Evolutionary conservation across 2,329 filamentous ascomycete species (phyloP), one percentile per base, ranked within the genome.

Genomic region (Aspergillus sp.): DNA sequence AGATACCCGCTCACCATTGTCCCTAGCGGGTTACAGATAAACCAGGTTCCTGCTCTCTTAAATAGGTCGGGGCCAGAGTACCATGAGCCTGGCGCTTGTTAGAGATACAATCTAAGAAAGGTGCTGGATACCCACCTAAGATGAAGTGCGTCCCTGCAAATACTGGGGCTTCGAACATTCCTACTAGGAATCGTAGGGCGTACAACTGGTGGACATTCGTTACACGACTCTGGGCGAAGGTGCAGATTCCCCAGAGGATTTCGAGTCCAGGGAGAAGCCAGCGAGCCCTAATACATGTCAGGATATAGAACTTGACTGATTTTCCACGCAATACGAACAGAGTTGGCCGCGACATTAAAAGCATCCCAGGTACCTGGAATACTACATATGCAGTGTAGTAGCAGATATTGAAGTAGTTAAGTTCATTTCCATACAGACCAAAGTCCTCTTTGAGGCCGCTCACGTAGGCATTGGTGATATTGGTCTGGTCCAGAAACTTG

Each of bases 1-100:
- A 85, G 73, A 57, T 83, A 85, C 1, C 82, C 83, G n/a, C 80
- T 81, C 48, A 85, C 80, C 79, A 85, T 83, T n/a, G 74, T 72
- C 0, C 81, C 83, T 0, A 84, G 73, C 4, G 78, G 80, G 8
- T 82, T 80, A 24, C 79, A 80, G 0, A 82, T 76, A 53, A 79
- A 83, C 72, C 83, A 84, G 12, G 83, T 77, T 0, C 80, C 81
- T 3, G 82, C 81, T 3, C 83, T 77, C 63, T 85, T 85, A 54
- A 81, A 84, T 0, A 79, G 72, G 52, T 79, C 77, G 19, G 76
- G 72, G 1, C 74, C 75, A 2, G 72, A 68, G 57, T 79, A 79
- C 77, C 77, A 79, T 2, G 69, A 70, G 8, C 69, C 69, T 70
- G 9, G 12, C 8, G 17, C 8, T 42, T 19, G n/a, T 42, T 19